Evolutionary conservation across 2,329 filamentous ascomycete species (phyloP).

Genomic region (Colletotrichum sp.): DNA sequence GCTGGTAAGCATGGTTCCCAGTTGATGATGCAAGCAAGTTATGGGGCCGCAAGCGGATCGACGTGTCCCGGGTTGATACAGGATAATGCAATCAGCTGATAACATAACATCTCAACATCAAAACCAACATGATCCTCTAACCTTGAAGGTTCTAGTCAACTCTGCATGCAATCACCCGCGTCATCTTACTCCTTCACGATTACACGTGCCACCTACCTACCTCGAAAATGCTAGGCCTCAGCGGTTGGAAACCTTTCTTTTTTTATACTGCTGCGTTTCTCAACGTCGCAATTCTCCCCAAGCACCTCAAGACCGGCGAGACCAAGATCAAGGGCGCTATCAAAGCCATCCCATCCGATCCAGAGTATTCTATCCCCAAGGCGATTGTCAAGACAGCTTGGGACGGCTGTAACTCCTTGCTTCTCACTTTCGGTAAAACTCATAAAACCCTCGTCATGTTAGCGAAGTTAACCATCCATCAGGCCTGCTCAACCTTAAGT

Average conservation of each 20-base stretch:
- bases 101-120: accelerated
- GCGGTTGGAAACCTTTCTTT: not conserved
- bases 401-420: not conserved
- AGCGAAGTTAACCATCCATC: not conserved
- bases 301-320: not conserved
- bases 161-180: not conserved
- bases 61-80: not conserved
- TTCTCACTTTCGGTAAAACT: not conserved
- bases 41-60: not conserved
- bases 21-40: not conserved
- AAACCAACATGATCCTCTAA: not conserved
- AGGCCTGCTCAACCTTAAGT: not conserved
- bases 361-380: not conserved
- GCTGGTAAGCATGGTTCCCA: not conserved
- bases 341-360: not conserved
- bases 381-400: not conserved
- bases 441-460: accelerated
- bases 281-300: not conserved
- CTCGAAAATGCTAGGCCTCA: not conserved
- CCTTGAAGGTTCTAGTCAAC: accelerated
- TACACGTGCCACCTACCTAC: not conserved
- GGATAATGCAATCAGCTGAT: not conserved
- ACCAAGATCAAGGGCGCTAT: not conserved
- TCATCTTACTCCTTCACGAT: not conserved
- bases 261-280: not conserved